These are phyloP conservation scores for Meira miltonrushii DNA, from an alignment of 1,284 basidiomycete species.

Conservation along the genomic window DNA sequence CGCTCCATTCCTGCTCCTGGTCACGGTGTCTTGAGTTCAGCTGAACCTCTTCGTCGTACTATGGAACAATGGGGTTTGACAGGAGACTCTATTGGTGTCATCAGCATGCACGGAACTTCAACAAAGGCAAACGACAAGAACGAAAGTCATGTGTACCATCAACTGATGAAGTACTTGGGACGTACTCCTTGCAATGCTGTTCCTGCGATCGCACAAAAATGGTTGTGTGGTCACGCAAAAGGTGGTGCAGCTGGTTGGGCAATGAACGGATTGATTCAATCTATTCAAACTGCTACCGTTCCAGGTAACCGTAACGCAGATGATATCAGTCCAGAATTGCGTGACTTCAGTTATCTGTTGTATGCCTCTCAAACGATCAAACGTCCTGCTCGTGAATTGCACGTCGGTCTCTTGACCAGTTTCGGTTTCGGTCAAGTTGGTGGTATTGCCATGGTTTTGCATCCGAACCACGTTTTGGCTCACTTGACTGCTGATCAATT, in stretches of 20 bases:
- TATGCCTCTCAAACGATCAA: conserved; percentile 90
- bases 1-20: conserved; percentile 69
- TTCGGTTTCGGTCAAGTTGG: conserved; percentile 97
- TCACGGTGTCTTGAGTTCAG: conserved; percentile 44
- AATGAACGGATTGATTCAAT: conserved; percentile 85
- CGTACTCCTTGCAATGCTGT: conserved; percentile 90
- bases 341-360: conserved; percentile 82
- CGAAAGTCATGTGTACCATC: conserved; percentile 93
- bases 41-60: conserved; percentile 75
- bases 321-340: conserved; percentile 89
- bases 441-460: conserved; percentile 78
- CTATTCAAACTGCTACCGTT: conserved; percentile 75
- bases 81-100: conserved; percentile 74
- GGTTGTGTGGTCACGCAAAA: conserved; percentile 55
- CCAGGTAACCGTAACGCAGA: conserved; percentile 76
- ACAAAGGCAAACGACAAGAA: conserved; percentile 98
- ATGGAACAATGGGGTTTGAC: conserved; percentile 93
- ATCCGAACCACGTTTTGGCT: conserved; percentile 86
- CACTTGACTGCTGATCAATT: conserved; percentile 70
- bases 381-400: conserved; percentile 41
- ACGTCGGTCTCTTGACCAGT: conserved; percentile 63
- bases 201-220: conserved; percentile 95
- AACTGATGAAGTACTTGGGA: conserved; percentile 78
- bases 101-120: conserved; percentile 89
- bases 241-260: conserved; percentile 81